phyloP scores from a whole-genome alignment of 2,329 filamentous ascomycete genomes.

The Alternaria infectoria region DNA sequence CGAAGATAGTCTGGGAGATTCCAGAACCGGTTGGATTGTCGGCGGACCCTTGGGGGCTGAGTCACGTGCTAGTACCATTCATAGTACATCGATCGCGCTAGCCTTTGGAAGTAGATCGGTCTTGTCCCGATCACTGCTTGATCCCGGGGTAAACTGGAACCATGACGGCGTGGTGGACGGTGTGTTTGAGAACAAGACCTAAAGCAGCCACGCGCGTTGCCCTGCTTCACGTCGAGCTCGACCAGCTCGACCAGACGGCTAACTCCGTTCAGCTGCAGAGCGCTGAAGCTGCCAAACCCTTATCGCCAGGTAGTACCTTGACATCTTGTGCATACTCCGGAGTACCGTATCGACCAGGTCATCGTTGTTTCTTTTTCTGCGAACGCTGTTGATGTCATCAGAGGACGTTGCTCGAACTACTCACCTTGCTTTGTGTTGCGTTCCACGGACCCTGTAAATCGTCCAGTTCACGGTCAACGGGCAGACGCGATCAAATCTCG shows the following conservation, averaged over 20 bases:
- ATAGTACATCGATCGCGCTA: conserved; percentile 18
- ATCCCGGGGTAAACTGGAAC: neutral
- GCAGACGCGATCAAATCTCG: neutral
- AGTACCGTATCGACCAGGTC: neutral
- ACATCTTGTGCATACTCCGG: neutral
- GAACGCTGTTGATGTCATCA: conserved; percentile 2
- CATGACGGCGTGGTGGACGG: conserved; percentile 3
- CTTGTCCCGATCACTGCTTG: neutral
- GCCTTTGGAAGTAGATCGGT: conserved; percentile 10
- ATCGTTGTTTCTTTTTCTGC: neutral
- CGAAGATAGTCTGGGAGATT: conserved; percentile 1
- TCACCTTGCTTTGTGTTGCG: neutral
- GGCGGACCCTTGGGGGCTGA: neutral
- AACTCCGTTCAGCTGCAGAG: neutral
- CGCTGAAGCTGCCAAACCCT: neutral
- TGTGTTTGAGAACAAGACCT: conserved; percentile 1
- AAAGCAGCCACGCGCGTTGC: neutral
- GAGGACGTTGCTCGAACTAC: neutral
- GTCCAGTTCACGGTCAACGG: neutral
- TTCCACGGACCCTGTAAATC: neutral
- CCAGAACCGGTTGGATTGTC: neutral
- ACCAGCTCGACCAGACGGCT: neutral
- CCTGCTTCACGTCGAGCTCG: neutral
- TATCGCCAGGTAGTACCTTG: neutral
- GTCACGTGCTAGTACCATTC: neutral